Evolutionary conservation across 352 stramenopile species (phyloP).

Genomic region (Plasmopara viticola): DNA sequence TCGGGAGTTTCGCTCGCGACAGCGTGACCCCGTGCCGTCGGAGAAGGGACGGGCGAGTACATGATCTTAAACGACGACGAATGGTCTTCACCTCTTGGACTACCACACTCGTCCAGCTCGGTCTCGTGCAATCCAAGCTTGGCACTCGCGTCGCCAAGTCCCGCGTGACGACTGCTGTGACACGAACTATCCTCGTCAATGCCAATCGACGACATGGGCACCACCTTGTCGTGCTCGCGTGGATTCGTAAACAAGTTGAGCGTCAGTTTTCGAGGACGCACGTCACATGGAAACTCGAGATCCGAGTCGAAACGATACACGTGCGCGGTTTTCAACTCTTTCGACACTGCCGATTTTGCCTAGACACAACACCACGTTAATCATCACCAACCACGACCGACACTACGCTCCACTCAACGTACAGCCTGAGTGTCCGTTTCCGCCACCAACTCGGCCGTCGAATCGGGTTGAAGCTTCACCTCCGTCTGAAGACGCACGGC

Average conservation of each 20-base stretch:
- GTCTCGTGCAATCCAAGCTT: constrained; percentile 12
- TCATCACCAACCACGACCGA: neutral
- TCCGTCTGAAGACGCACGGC: constrained; percentile 60
- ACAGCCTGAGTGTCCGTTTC: constrained; percentile 66
- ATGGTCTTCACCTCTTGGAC: constrained; percentile 44
- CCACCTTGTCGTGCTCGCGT: constrained; percentile 13
- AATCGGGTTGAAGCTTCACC: constrained; percentile 51
- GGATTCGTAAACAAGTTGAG: constrained; percentile 68
- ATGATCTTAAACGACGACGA: constrained; percentile 69
- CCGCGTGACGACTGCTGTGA: constrained; percentile 19
- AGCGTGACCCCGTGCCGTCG: constrained; percentile 15
- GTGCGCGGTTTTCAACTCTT: constrained; percentile 68
- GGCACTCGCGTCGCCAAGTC: constrained; percentile 7
- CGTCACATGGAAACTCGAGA: constrained; percentile 58
- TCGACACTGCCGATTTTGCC: constrained; percentile 49
- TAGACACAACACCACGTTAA: constrained; percentile 6
- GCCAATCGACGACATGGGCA: constrained; percentile 42
- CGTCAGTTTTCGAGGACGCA: constrained; percentile 58
- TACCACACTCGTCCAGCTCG: constrained; percentile 33
- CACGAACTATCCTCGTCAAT: constrained; percentile 58
- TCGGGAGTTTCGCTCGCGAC: constrained; percentile 18
- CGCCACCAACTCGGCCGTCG: constrained; percentile 49
- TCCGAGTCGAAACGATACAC: constrained; percentile 83
- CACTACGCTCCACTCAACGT: constrained; percentile 4
- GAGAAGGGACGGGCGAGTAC: constrained; percentile 44